Base-by-base conservation (phyloP, 2,329 filamentous ascomycete genomes). In the Mycocentrospora acerina region DNA sequence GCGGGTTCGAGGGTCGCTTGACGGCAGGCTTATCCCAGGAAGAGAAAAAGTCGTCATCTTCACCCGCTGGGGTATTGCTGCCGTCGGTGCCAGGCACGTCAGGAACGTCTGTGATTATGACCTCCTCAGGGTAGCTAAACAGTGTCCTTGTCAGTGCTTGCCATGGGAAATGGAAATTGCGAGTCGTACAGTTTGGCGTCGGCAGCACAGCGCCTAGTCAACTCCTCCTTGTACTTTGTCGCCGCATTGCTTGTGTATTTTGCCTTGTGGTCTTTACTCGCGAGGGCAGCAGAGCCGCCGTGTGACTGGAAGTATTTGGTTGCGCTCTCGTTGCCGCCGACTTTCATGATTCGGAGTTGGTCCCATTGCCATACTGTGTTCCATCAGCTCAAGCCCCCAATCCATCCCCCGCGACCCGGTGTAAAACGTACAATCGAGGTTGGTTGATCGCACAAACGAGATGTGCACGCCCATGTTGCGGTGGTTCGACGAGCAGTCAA, bases 271-370 rank as follows among this genome's bases (percentile, higher is more conserved):
- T 98, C 93, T 71, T 97, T 97, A 80, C 90, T 96, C 55, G 89
- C 89, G 46, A 98, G 80, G 38, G 91, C 91, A 33, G 91, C 90
- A 27, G 88, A 90, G 46, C 93, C 93, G 49, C 93, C 93, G 66
- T 98, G 93, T 57, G 89, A 85, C 72, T 96, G 90, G 76, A 97
- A 98, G 76, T 89, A 98, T 72, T 95, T 96, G 62, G 90, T 96
- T 32, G 93, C 93, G 42, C 90, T 95, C 72, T 97, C 91, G 64
- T 98, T 98, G 41, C 93, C 93, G 52, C 93, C 93, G 12, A 97
- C 90, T 74, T 98, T 98, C 91, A 98, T 97, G 41, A 91, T 72
- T 35, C 93, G 87, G 44, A 98, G 79, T 69, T 98, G 93, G 55
- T 96, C 90, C 93, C 93, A 98, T 86, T 96, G 90, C 93, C 93